phyloP scores from a whole-genome alignment of 768 basidiomycete genomes.

The Gelatoporia subvermispora region DNA sequence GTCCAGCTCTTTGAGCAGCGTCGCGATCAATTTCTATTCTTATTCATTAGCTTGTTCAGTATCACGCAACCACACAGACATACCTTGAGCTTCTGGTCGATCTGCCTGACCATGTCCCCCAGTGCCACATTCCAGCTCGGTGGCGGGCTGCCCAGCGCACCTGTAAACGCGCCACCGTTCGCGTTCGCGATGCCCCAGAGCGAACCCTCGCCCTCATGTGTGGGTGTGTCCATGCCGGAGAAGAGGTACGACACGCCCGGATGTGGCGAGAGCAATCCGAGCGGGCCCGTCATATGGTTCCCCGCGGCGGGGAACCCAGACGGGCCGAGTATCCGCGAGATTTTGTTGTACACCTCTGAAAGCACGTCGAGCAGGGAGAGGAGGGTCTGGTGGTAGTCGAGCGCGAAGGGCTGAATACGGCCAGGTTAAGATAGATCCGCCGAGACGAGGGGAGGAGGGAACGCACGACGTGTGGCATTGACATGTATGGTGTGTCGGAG shows the following conservation, averaged over 20 bases:
- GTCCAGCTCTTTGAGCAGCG: conserved; percentile 80
- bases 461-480: conserved; percentile 70
- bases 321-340: conserved; percentile 76
- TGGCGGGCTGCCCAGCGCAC: conserved; percentile 44
- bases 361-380: conserved; percentile 86
- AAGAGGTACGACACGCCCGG: conserved; percentile 83
- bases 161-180: conserved; percentile 21
- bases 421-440: conserved; percentile 1
- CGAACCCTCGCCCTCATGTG: conserved; percentile 44
- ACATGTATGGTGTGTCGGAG: conserved; percentile 63
- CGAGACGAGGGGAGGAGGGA: conserved; percentile 1
- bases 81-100: conserved; percentile 84
- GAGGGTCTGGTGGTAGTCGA: conserved; percentile 88
- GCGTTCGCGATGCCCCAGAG: conserved; percentile 65
- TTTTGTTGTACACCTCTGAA: conserved; percentile 86
- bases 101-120: conserved; percentile 74
- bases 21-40: conserved; percentile 75
- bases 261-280: conserved; percentile 71
- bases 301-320: conserved; percentile 68
- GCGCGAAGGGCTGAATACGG: conserved; percentile 75
- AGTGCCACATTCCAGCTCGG: conserved; percentile 55
- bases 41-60: not conserved
- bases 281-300: conserved; percentile 71
- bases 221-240: conserved; percentile 37
- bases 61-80: conserved; percentile 15